Percentiles rank a stretch among this genome's conserved stretches.
phyloP scores from a whole-genome alignment of 2,329 filamentous ascomycete species.

The Ophiognomonia clavigignenti-juglandacearum region DNA sequence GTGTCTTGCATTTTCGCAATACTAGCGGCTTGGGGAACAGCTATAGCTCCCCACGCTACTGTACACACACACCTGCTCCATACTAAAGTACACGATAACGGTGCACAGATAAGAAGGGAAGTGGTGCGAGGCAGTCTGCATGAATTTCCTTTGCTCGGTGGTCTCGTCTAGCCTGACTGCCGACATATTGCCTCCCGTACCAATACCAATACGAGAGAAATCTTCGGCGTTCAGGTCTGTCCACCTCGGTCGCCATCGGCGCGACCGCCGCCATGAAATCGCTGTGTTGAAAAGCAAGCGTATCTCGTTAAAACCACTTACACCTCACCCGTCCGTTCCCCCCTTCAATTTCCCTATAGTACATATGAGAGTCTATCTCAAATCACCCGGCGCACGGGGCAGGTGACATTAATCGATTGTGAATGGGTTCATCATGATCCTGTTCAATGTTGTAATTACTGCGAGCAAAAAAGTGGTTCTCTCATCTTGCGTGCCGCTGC shows the following conservation, averaged over 20 bases:
- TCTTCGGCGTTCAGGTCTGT: background rate
- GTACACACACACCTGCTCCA: background rate
- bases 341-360: constrained; percentile 6
- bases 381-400: no score
- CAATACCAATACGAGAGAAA: background rate
- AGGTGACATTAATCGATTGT: background rate
- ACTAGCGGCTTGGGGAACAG: background rate
- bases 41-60: constrained; percentile 1
- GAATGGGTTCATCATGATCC: constrained; percentile 7
- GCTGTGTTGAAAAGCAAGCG: no score
- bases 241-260: no score
- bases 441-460: no score
- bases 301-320: no score
- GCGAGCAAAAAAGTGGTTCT: constrained; percentile 15
- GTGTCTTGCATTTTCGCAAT: background rate
- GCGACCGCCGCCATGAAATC: no score
- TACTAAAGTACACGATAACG: no score
- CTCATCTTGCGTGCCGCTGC: constrained; percentile 15
- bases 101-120: no score
- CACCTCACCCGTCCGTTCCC: background rate
- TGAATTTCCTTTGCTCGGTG: no score
- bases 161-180: background rate
- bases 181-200: background rate
- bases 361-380: no score
- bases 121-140: constrained; percentile 6